Base-by-base conservation (phyloP, 2,329 filamentous ascomycete genomes). In the Xylariaceae sp. region DNA sequence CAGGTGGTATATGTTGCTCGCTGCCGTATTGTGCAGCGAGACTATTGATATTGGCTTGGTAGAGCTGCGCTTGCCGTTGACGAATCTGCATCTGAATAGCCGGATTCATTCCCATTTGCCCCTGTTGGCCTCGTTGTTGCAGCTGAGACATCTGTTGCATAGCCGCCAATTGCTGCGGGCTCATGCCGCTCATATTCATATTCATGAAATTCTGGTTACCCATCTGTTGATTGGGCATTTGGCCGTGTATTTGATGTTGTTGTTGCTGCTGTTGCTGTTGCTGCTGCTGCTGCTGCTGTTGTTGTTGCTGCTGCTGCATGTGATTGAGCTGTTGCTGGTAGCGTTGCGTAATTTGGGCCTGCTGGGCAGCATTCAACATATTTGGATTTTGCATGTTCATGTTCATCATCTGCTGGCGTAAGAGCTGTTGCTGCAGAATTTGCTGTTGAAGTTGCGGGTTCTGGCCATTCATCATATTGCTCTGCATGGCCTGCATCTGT, bases 1-100 rank as follows among this genome's bases (percentile, higher is more conserved):
- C 74, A 0, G 52, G 60, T 0, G 76, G 75, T 3, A 79, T 69
- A 22, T 67, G 66, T 17, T 70, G 66, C 4, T 56, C 42, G 0
- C 67, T 65, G 9, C 71, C 71, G 41, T 62, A 72, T 15, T 66
- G 67, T 2, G 52, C 51, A 0, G 60, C 56, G 3, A 69, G 44
- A 1, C 42, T 37, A 0, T 42, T 50, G 8, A 78, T 48, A 39
- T 69, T 58, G 38, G 63, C 64, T 9, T 59, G 45, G 35, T 69
- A 77, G 0, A 76, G 43, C 3, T 54, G 32, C 6, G 64, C 56
- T 4, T 66, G 60, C 9, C 65, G 62, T 16, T 62, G 52, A 39
- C 64, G 64, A 4, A 60, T 47, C 36, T 71, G 61, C 16, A 56
- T 44, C 40, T 42, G 34, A 22, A 55, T 19, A 37, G 44, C 43